Percentiles rank a stretch among this genome's conserved stretches.
Conservation (phyloP, 805 yeast genomes). For the Kockiozyma suomiensis region DNA sequence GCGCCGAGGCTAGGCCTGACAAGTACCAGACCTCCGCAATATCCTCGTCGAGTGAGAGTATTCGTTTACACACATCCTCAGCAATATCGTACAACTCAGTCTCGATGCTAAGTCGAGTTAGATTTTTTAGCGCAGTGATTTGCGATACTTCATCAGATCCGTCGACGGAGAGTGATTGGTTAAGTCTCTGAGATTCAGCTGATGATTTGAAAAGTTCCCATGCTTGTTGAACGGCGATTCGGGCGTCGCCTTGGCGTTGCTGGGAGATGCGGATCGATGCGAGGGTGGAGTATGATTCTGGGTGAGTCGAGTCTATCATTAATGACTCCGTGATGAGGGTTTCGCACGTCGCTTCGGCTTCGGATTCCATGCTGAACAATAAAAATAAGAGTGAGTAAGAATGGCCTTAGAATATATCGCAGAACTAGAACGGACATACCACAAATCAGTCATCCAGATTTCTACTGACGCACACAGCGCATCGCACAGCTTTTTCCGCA, state of each 20-base stretch:
- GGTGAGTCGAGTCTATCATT: conserved; percentile 54
- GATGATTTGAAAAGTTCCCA: conserved; percentile 71
- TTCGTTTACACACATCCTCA: conserved; percentile 60
- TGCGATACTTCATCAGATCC: conserved; percentile 48
- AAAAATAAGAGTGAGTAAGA: no score
- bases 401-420: no score
- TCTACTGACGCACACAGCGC: conserved; percentile 86
- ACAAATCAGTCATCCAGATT: conserved; percentile 48
- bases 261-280: conserved; percentile 91
- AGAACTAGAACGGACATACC: no score
- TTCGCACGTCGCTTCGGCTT: conserved; percentile 83
- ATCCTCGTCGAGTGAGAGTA: conserved; percentile 81
- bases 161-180: conserved; percentile 26
- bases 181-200: conserved; percentile 39
- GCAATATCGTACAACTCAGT: conserved; percentile 70
- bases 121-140: conserved; percentile 70
- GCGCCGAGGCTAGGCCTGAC: conserved; percentile 65
- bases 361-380: conserved; percentile 93
- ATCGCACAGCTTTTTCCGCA: conserved; percentile 64
- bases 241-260: conserved; percentile 72
- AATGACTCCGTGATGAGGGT: conserved; percentile 66
- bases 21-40: conserved; percentile 79
- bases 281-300: conserved; percentile 79
- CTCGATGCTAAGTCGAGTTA: conserved; percentile 77
- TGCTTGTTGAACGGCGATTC: conserved; percentile 62